These are phyloP conservation scores for Fusarium anguioides DNA, from an alignment of 2,329 filamentous ascomycete species.

Conservation along the genomic window DNA sequence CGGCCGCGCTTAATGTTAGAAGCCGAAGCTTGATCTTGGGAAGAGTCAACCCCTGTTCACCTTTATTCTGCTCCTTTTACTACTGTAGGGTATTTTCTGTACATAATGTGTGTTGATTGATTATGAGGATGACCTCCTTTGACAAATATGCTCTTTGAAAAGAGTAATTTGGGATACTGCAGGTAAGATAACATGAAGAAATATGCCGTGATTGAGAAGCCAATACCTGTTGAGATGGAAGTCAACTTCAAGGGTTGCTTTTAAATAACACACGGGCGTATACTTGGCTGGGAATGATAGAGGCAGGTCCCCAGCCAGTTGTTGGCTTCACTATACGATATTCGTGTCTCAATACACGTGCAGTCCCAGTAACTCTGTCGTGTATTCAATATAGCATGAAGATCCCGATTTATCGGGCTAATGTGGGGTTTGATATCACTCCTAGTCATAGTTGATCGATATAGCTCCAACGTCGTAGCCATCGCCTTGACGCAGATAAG, in stretches of 20 bases:
- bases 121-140: constrained; percentile 8
- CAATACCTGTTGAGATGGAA: background rate
- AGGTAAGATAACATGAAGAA: constrained; percentile 12
- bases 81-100: constrained; percentile 7
- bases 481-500: background rate
- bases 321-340: background rate
- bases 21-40: constrained; percentile 27
- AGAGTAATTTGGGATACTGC: background rate
- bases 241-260: background rate
- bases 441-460: background rate
- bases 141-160: constrained; percentile 9
- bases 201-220: background rate
- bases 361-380: background rate
- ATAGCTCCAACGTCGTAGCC: background rate
- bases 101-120: background rate
- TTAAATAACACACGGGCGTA: background rate
- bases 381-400: background rate
- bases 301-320: background rate
- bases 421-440: background rate
- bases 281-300: background rate
- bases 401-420: background rate
- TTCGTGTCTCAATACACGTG: background rate
- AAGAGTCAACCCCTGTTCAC: constrained; percentile 9
- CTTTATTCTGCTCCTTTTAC: background rate
- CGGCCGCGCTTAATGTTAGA: constrained; percentile 25